Base-by-base conservation (phyloP, 2,329 filamentous ascomycete genomes). In the Geosmithia morbida region DNA sequence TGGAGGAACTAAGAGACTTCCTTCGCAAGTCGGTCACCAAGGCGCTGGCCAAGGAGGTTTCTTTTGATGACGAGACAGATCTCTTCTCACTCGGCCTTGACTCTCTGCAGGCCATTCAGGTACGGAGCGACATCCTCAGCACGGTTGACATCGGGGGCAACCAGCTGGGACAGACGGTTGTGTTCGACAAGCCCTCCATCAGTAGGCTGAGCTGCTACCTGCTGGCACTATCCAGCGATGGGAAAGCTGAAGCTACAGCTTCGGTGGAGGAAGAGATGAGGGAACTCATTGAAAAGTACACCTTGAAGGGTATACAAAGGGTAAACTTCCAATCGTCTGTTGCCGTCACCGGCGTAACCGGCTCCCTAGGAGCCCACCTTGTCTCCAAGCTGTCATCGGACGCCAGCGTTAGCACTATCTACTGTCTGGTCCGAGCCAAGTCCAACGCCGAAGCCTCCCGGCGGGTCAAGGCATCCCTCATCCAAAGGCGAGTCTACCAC, bases 291-390 rank as follows among this genome's bases (percentile, higher is more conserved):
- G 48, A 52, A 3, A 51, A 55, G 46, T 55, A 56, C 48, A 47
- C 45, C 37, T 16, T 37, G 14, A 48, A 44, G 14, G 14, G 30
- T 17, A 7, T 3, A 3, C 14, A 11, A 37, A 13, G 14, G 29
- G 11, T 13, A 13, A 13, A n/a, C 16, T 30, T 2, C 8, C 48
- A 20, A 29, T 17, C 30, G 7, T 4, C 6, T 56, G 50, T 59
- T 33, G 43, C 77, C 7, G 55, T 83, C 14, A 83, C 79, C 1
- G 80, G 80, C 14, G 71, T 71, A 1, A 83, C 79, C 0, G 80
- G 80, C 8, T 78, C 76, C 2, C 65, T 83, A 0, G 80, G 80
- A 6, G 71, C 75, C 0, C 77, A 81, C 53, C 61, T 80, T 3
- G 64, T 77, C 3, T 69, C 73, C 6, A 70, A 77, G 16, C 69